Percentiles rank a stretch among this genome's conserved stretches.
phyloP scores from a whole-genome alignment of 495 filamentous ascomycete genomes.

The Trichoderma reesei region DNA sequence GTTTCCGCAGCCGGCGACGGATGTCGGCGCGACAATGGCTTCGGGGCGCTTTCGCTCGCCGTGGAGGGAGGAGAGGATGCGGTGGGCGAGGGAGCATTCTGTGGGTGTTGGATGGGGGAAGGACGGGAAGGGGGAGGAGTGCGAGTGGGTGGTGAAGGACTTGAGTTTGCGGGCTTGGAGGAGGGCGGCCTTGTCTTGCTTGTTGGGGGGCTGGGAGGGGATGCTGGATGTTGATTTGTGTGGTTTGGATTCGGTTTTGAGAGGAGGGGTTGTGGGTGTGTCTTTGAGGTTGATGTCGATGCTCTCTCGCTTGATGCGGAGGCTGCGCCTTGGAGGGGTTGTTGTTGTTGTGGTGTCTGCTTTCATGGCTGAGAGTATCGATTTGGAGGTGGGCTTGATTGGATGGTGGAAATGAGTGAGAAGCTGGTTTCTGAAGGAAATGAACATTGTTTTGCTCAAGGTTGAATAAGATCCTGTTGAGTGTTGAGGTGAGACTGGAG shows the following conservation, averaged over 20 bases:
- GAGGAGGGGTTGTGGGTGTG: background rate
- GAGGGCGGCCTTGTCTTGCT: background rate
- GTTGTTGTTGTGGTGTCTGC: background rate
- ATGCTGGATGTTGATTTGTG: background rate
- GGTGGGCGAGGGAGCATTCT: conserved; percentile 61
- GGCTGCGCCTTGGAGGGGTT: background rate
- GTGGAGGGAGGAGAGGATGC: conserved; percentile 55
- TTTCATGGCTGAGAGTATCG: background rate
- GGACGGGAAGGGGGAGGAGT: conserved; percentile 55
- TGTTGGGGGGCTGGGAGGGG: background rate
- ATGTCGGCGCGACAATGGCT: conserved; percentile 51
- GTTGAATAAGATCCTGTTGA: no score
- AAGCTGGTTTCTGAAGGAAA: background rate
- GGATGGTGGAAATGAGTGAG: background rate
- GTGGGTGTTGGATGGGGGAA: conserved; percentile 55
- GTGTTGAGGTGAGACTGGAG: no score
- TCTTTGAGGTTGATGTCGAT: background rate
- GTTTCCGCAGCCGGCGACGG: conserved; percentile 74
- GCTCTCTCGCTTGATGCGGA: background rate
- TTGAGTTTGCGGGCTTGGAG: conserved; percentile 26
- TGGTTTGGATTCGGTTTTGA: background rate
- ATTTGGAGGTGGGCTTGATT: background rate
- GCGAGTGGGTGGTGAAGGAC: conserved; percentile 22
- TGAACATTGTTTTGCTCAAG: background rate
- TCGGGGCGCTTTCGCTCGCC: conserved; percentile 53